Evolutionary conservation across 768 basidiomycete genomes (phyloP).

Genomic region (Amanita jacksonii): DNA sequence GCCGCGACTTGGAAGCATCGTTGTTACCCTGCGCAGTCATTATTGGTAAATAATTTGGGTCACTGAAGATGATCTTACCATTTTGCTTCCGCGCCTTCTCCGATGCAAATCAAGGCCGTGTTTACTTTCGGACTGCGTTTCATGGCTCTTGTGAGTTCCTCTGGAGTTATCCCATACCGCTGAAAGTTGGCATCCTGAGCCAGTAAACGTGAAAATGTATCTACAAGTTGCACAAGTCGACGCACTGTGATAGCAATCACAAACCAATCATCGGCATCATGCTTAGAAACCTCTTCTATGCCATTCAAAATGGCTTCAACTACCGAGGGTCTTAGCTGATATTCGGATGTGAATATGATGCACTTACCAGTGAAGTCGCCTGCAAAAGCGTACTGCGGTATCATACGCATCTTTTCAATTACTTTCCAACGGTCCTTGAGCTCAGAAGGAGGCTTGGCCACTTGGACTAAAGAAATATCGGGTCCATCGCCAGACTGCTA

Average conservation of each 20-base stretch:
- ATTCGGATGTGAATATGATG: background rate
- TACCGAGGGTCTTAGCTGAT: constrained; percentile 13
- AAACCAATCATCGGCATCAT: constrained; percentile 67
- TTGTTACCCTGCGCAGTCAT: constrained; percentile 38
- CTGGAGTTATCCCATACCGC: constrained; percentile 50
- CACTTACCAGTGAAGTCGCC: constrained; percentile 57
- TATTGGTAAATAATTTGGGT: background rate
- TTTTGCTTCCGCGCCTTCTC: constrained; percentile 54
- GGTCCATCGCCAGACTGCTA: constrained; percentile 58
- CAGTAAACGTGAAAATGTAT: background rate
- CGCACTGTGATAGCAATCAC: constrained; percentile 55
- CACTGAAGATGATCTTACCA: constrained; percentile 29
- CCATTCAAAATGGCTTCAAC: constrained; percentile 60
- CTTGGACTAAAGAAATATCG: constrained; percentile 42
- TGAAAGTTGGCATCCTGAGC: constrained; percentile 54
- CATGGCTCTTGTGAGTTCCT: constrained; percentile 49
- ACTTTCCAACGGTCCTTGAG: constrained; percentile 58
- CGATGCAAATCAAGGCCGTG: constrained; percentile 59
- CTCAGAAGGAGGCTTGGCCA: constrained; percentile 38
- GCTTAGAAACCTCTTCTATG: constrained; percentile 49
- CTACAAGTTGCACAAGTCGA: background rate
- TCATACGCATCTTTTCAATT: constrained; percentile 58
- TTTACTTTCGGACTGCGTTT: constrained; percentile 53
- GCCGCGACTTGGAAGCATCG: constrained; percentile 49
- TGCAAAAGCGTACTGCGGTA: constrained; percentile 60